Percentiles rank a stretch among this genome's conserved stretches.
Conservation (phyloP, 805 yeast species). For the Wickerhamomyces sydowiorum region DNA sequence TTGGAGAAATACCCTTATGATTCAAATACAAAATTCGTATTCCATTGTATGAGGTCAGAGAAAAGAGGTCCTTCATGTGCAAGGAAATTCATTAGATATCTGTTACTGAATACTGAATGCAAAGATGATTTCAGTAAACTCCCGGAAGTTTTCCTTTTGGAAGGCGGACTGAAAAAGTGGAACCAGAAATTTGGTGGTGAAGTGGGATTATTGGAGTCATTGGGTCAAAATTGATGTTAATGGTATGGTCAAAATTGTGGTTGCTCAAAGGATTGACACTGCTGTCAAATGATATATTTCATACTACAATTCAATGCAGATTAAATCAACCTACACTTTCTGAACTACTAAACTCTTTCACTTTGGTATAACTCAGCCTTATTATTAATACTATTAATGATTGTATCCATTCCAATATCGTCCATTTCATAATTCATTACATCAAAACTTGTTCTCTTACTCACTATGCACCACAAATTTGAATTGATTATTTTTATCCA, state of each 20-base stretch:
- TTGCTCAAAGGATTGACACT: too few species aligned
- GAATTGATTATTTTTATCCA: not conserved
- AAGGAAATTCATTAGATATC: constrained; percentile 5
- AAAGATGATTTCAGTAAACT: constrained; percentile 3
- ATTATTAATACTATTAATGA: not conserved
- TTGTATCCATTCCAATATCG: not conserved
- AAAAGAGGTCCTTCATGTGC: constrained; percentile 17
- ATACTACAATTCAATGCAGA: too few species aligned
- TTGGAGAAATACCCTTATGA: constrained; percentile 3
- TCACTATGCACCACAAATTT: not conserved
- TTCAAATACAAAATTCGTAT: constrained; percentile 3
- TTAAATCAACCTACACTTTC: too few species aligned
- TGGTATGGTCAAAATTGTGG: not conserved
- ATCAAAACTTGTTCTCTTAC: not conserved
- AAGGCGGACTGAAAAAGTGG: constrained; percentile 21
- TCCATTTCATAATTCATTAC: not conserved
- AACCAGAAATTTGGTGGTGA: constrained; percentile 12
- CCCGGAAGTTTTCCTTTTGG: constrained; percentile 11
- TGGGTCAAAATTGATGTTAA: not conserved
- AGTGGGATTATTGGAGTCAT: constrained; percentile 5
- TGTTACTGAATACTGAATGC: constrained; percentile 1
- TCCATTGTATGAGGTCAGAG: constrained; percentile 22
- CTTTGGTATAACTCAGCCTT: too few species aligned
- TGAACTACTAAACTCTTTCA: too few species aligned
- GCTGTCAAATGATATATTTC: too few species aligned